phyloP scores from a whole-genome alignment of 768 basidiomycete species.

The Kwoniella newhampshirensis region DNA sequence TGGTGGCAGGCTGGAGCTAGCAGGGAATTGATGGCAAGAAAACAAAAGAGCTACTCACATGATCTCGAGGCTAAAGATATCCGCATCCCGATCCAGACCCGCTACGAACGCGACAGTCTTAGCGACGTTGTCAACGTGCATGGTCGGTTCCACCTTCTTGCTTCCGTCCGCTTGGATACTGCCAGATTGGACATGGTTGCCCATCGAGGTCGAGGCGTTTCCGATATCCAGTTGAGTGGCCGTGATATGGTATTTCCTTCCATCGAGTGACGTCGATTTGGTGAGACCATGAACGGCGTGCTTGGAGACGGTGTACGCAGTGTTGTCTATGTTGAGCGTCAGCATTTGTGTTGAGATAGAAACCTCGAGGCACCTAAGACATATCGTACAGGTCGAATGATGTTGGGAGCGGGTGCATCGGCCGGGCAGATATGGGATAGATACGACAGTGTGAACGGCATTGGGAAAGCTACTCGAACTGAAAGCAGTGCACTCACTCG shows the following conservation, averaged over 20 bases:
- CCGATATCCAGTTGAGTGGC: slow-evolving; percentile 83
- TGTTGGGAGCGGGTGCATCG: too few species aligned
- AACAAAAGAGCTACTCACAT: too few species aligned
- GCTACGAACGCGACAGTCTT: slow-evolving; percentile 71
- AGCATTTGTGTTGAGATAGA: not conserved
- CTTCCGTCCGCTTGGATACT: slow-evolving; percentile 70
- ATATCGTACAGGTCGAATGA: too few species aligned
- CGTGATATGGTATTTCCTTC: slow-evolving; percentile 69
- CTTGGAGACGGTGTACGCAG: slow-evolving; percentile 73
- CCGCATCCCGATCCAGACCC: slow-evolving; percentile 66
- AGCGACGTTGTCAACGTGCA: slow-evolving; percentile 72
- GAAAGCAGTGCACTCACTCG: slow-evolving; percentile 37
- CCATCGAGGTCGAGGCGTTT: slow-evolving; percentile 70
- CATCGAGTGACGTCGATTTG: slow-evolving; percentile 73
- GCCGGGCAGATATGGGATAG: too few species aligned
- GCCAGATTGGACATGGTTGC: slow-evolving; percentile 58
- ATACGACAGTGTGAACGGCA: too few species aligned
- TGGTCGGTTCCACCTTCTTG: slow-evolving; percentile 61
- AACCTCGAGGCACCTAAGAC: not conserved
- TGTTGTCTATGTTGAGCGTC: slow-evolving; percentile 53
- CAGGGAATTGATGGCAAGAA: too few species aligned
- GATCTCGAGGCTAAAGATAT: slow-evolving; percentile 69
- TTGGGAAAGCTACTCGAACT: too few species aligned
- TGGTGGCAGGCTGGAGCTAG: too few species aligned
- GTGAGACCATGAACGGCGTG: slow-evolving; percentile 77